Evolutionary conservation across 2,329 filamentous ascomycete species (phyloP).

Genomic region (Colletotrichum nymphaeae): DNA sequence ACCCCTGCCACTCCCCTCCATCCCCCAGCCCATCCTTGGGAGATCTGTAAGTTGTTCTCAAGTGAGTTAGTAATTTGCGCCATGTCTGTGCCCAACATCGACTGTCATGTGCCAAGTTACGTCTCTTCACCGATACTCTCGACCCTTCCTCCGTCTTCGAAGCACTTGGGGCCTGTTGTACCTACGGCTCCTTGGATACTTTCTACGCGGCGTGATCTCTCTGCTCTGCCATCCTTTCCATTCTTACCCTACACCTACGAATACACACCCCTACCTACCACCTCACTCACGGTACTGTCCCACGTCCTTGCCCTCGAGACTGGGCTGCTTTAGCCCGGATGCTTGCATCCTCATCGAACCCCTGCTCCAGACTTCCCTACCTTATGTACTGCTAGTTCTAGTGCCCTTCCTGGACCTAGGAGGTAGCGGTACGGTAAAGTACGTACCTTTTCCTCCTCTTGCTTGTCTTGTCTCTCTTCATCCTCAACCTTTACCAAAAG

Average conservation of each 20-base stretch:
- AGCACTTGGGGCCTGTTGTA: slow-evolving; percentile 9
- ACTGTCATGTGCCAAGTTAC: slow-evolving; percentile 36
- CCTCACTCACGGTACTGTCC: neutral
- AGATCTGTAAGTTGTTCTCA: slow-evolving; percentile 35
- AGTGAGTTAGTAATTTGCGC: slow-evolving; percentile 36
- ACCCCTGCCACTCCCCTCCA: slow-evolving; percentile 21
- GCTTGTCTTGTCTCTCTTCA: neutral
- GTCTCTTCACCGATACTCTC: slow-evolving; percentile 37
- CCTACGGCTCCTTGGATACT: neutral
- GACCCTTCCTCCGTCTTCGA: slow-evolving; percentile 4
- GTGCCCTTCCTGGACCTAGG: neutral
- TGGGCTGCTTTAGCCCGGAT: slow-evolving; percentile 31
- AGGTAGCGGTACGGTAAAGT: neutral
- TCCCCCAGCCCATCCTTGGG: slow-evolving; percentile 26
- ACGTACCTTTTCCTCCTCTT: slow-evolving; percentile 1
- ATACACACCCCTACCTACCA: neutral
- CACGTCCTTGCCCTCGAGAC: slow-evolving; percentile 17
- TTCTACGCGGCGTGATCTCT: neutral
- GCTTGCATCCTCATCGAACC: slow-evolving; percentile 25
- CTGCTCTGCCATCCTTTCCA: neutral
- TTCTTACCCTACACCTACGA: neutral
- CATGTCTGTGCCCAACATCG: slow-evolving; percentile 33
- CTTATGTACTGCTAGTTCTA: slow-evolving; percentile 5
- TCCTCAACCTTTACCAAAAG: slow-evolving; percentile 10
- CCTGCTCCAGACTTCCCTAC: slow-evolving; percentile 23